Conservation (phyloP, 495 filamentous ascomycete species). For the Elaphomyces granulatus region DNA sequence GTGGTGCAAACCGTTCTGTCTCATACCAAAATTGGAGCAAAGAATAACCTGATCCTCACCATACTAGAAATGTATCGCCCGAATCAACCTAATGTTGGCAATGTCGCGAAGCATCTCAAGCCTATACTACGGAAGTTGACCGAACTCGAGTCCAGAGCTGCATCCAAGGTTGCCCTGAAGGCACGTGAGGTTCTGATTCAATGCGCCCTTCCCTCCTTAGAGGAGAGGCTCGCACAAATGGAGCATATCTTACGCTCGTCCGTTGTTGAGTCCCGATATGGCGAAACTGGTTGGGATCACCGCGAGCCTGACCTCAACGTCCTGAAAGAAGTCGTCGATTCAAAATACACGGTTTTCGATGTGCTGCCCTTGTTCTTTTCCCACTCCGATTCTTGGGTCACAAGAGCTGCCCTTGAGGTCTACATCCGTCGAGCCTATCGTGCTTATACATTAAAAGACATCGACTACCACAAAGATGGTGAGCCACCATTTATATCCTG, state of each 20-base stretch:
- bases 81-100: slow-evolving; percentile 79
- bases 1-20: slow-evolving; percentile 84
- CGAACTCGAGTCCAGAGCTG: slow-evolving; percentile 77
- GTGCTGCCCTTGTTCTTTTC: slow-evolving; percentile 89
- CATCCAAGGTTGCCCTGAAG: slow-evolving; percentile 92
- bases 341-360: slow-evolving; percentile 95
- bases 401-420: slow-evolving; percentile 83
- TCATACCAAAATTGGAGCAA: slow-evolving; percentile 78
- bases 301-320: slow-evolving; percentile 73
- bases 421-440: slow-evolving; percentile 95
- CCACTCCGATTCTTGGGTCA: slow-evolving; percentile 89
- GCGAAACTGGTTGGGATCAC: slow-evolving; percentile 95
- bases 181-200: slow-evolving; percentile 94
- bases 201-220: slow-evolving; percentile 86
- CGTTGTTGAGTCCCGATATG: slow-evolving; percentile 92
- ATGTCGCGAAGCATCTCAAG: slow-evolving; percentile 79
- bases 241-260: slow-evolving; percentile 96
- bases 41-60: slow-evolving; percentile 87
- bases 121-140: slow-evolving; percentile 70
- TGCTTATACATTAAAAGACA: slow-evolving; percentile 76
- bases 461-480: slow-evolving; percentile 67
- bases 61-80: slow-evolving; percentile 90
- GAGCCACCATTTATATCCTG: slow-evolving; percentile 80
- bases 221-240: slow-evolving; percentile 92
- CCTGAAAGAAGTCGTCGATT: slow-evolving; percentile 95